Base-by-base conservation (phyloP, 2,329 filamentous ascomycete genomes). In the Stylonectria norvegica region DNA sequence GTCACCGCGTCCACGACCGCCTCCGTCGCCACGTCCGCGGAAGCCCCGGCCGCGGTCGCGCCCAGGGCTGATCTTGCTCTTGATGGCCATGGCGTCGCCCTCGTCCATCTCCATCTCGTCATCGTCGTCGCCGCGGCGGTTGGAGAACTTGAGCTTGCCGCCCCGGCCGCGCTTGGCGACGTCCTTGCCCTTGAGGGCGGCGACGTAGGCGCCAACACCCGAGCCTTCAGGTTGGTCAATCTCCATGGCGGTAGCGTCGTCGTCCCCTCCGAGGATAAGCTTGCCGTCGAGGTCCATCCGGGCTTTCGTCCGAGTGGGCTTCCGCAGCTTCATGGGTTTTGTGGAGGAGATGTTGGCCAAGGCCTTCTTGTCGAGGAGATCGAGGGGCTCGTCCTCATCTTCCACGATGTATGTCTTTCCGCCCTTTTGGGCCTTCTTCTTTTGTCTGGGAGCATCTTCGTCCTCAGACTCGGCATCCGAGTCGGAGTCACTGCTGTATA, bases 291-390 rank as follows among this genome's bases (percentile, higher is more conserved):
- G 64, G 57, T 93, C 82, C 11, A 74, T 74, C 71, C 80, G 86
- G 38, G 82, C 82, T 64, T 83, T 86, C 36, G 72, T 76, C 47
- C 60, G 64, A 29, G 68, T 77, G 38, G 71, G 72, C 55, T 75
- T 73, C 60, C 78, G 78, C 52, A 76, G 65, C 60, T 81, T 83
- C 40, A 77, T 67, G 4, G 90, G 91, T 64, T 89, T 91, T 9
- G 89, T 95, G 5, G 87, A 88, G 3, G 90, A 95, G 57, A 98
- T 96, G 62, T 89, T 93, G 38, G 89, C 91, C 29, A 98, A 78
- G 7, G 90, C 89, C 60, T 84, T 85, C 47, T 88, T 86, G 58
- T 93, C 91, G 12, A 98, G 79, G 32, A 98, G 78, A 69, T 98
- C 93, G 29, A 98, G 83, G 1, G 93, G 93, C 63, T 97, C 93